A percentile compares a stretch with the other conserved stretches of the same genome.
Evolutionary conservation across 2,329 filamentous ascomycete species (phyloP).

Genomic region (Exophiala alcalophila): DNA sequence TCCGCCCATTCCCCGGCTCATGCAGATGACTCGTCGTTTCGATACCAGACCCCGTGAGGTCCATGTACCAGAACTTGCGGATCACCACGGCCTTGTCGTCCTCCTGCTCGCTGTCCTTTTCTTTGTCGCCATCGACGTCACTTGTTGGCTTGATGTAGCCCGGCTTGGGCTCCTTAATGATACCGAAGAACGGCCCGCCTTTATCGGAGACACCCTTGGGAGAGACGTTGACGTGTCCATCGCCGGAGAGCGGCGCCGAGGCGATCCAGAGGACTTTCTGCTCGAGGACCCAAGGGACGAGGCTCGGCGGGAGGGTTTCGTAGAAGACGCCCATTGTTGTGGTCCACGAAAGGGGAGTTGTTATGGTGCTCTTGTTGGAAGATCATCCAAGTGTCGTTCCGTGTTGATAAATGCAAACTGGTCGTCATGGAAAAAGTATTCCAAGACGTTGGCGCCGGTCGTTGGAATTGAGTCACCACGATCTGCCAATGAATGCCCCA

Average conservation of each 20-base stretch:
- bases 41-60: conserved; percentile 64
- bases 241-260: conserved; percentile 64
- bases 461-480: too few relatives aligned
- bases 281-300: conserved; percentile 61
- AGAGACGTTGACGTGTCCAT: conserved; percentile 68
- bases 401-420: too few relatives aligned
- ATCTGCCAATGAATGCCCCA: background rate
- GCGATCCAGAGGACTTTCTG: conserved; percentile 75
- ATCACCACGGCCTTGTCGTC: conserved; percentile 16
- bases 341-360: too few relatives aligned
- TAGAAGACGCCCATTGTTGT: conserved; percentile 58
- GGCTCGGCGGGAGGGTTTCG: conserved; percentile 52
- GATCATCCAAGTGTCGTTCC: too few relatives aligned
- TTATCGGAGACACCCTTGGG: conserved; percentile 72
- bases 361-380: too few relatives aligned
- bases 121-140: background rate
- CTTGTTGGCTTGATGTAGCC: background rate
- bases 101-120: background rate
- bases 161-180: conserved; percentile 20
- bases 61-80: conserved; percentile 30
- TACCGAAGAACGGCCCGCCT: conserved; percentile 52
- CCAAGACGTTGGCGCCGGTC: too few relatives aligned
- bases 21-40: conserved; percentile 75
- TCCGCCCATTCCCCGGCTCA: conserved; percentile 63
- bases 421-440: too few relatives aligned